Conservation (phyloP, 306 rosid species). For the Vicia sativa region DNA sequence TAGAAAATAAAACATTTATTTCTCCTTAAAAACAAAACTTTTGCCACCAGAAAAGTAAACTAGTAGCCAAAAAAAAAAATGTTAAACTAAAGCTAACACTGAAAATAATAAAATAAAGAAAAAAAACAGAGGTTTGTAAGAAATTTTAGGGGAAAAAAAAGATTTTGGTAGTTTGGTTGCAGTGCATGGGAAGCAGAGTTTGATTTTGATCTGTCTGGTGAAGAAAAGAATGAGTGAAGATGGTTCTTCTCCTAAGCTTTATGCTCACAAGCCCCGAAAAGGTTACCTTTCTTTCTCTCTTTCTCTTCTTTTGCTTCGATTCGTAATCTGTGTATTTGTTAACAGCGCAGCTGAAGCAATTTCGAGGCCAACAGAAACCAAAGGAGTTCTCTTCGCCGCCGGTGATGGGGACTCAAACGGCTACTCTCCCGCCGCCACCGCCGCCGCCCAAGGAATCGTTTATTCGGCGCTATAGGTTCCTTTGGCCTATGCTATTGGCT, state of each 20-base stretch:
- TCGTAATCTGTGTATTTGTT: conserved; percentile 25
- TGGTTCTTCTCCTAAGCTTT: conserved; percentile 63
- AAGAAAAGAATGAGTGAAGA: conserved; percentile 61
- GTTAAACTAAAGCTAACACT: no score
- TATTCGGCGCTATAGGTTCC: conserved; percentile 72
- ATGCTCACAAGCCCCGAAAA: conserved; percentile 69
- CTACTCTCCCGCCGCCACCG: conserved; percentile 53
- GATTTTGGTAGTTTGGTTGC: background rate
- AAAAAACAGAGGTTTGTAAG: background rate
- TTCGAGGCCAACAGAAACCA: conserved; percentile 51
- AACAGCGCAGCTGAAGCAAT: conserved; percentile 61
- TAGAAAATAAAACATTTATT: no score
- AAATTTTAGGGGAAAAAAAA: background rate
- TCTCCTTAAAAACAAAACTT: no score
- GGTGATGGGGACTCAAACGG: conserved; percentile 41
- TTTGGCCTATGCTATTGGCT: conserved; percentile 84
- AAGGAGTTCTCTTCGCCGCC: conserved; percentile 53
- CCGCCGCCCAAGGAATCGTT: conserved; percentile 69
- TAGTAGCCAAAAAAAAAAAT: no score
- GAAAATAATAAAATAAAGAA: background rate
- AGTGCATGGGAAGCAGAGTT: conserved; percentile 28
- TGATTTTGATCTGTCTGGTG: background rate
- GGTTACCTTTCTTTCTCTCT: conserved; percentile 35
- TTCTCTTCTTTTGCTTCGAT: conserved; percentile 14
- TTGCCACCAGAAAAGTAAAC: no score